A percentile compares a stretch with the other conserved stretches of the same genome.
Evolutionary conservation across 495 filamentous ascomycete genomes (phyloP).

Genomic region (Hypoxylon crocopeplum): DNA sequence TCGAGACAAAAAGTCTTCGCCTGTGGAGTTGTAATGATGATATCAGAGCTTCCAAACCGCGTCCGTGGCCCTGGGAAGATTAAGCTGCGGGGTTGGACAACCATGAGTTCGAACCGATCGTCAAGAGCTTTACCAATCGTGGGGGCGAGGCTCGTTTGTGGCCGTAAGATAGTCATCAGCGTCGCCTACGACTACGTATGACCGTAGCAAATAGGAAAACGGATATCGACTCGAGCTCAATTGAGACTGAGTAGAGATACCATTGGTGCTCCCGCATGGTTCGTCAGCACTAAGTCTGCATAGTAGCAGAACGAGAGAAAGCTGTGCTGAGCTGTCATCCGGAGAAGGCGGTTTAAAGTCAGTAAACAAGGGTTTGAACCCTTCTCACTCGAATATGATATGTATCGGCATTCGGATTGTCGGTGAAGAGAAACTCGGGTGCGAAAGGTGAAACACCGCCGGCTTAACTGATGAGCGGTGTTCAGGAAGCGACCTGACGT

Average conservation of each 20-base stretch:
- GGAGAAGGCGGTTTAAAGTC: constrained; percentile 12
- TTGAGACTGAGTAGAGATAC: constrained; percentile 5
- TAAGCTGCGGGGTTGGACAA: constrained; percentile 32
- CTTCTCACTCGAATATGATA: constrained; percentile 4
- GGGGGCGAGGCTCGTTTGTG: constrained; percentile 11
- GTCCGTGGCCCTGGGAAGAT: constrained; percentile 35
- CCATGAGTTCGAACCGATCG: constrained; percentile 15
- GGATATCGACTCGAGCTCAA: not conserved
- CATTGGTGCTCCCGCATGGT: constrained; percentile 5
- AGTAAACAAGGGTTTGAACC: constrained; percentile 5
- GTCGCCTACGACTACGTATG: too few species aligned
- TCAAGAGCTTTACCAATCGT: constrained; percentile 16
- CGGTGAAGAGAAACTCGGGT: constrained; percentile 8
- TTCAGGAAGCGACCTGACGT: constrained; percentile 1
- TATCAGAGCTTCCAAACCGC: constrained; percentile 22
- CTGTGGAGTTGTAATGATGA: constrained; percentile 8
- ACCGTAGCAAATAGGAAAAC: too few species aligned
- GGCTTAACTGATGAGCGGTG: not conserved
- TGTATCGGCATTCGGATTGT: not conserved
- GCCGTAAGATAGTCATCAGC: not conserved
- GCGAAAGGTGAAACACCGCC: constrained; percentile 11
- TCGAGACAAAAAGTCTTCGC: too few species aligned
- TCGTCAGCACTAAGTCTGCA: constrained; percentile 20
- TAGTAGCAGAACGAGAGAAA: not conserved
- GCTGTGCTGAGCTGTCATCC: constrained; percentile 4